phyloP scores from a whole-genome alignment of 371 early-diverging fungal species.

The Funneliformis caledonium region DNA sequence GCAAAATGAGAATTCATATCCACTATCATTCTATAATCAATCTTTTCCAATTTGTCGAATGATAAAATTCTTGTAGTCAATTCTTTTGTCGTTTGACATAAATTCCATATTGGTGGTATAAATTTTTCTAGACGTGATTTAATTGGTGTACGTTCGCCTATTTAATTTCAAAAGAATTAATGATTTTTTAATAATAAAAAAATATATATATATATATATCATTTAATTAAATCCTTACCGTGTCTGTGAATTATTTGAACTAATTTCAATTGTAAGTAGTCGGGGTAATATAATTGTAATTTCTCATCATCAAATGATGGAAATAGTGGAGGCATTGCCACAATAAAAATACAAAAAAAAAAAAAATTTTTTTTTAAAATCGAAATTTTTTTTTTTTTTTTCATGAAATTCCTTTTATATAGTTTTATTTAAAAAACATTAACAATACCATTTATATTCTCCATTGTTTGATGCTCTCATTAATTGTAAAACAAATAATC shows the following conservation, averaged over 20 bases:
- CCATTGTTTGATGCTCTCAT: no score
- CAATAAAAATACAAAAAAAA: not conserved
- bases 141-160: slow-evolving; percentile 7
- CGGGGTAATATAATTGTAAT: not conserved
- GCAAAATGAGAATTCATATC: not conserved
- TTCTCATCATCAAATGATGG: not conserved
- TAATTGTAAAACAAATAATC: no score
- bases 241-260: slow-evolving; percentile 19
- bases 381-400: not conserved
- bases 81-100: not conserved
- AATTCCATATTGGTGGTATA: not conserved
- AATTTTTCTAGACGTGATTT: not conserved
- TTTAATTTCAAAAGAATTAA: not conserved
- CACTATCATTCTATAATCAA: not conserved
- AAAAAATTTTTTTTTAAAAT: not conserved
- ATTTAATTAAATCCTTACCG: not conserved
- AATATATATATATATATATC: not conserved
- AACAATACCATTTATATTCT: no score
- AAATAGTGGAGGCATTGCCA: not conserved
- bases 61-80: not conserved
- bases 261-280: slow-evolving; percentile 4
- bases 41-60: not conserved
- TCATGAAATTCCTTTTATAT: not conserved
- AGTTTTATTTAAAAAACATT: no score
- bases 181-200: not conserved